Base-by-base conservation (phyloP, 208 protist genomes). In the Trypanosoma brucei region DNA sequence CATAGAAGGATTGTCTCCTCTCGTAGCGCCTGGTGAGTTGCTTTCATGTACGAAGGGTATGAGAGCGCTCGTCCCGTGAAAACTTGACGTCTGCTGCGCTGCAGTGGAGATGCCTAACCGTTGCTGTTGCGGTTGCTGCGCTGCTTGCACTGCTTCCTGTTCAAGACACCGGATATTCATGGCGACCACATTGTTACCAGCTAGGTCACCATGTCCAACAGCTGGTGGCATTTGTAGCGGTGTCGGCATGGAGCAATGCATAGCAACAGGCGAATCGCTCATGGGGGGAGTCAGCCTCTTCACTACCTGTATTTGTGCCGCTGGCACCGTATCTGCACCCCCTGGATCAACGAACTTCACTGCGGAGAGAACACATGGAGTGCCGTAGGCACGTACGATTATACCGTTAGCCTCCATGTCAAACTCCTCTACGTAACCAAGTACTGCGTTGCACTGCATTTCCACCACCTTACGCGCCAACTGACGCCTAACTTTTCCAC, bases 321-420 rank as follows among this genome's bases (percentile, higher is more conserved):
- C 22, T 2, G 58, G 13, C 9, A 55, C 22, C 0, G 11, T 31
- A 11, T 53, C 64, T 13, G 33, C 30, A 22, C 49, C 60, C 31
- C 55, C 64, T 48, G 79, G 71, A 49, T 88, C 72, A 5, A 91
- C 76, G 72, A 82, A 78, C 64, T 77, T 79, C 31, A 92, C 78
- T 14, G 67, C 52, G 30, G 84, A 91, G n/a, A 95, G 58, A 1
- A 96, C 79, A 55, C 88, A 94, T 31, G 87, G 87, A 3, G 91
- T 96, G n/a, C 91, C 91, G 69, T 94, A 96, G 1, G 88, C 91
- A 8, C 91, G 83, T 14, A 94, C 87, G 59, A 96, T 88, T 72
- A 96, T 94, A 45, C 88, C 83, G 60, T 85, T 88, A 9, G 78
- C 70, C 70, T 96, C 91, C 68, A 96, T 90, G 63, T 96, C 91